phyloP scores from a whole-genome alignment of 371 early-diverging fungal genomes.

The Mucor indicus region DNA sequence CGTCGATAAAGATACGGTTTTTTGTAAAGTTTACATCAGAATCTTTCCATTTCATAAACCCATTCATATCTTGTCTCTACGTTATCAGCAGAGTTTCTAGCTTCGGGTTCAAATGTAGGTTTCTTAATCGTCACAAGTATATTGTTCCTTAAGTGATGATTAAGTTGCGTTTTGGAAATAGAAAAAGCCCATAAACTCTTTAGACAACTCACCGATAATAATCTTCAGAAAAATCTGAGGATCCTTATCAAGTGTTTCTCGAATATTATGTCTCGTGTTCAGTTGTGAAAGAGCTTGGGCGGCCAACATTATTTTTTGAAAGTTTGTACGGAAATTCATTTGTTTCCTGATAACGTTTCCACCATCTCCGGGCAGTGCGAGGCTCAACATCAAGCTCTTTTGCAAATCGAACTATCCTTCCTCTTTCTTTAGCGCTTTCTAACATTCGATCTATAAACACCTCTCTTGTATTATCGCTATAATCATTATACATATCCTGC shows the following conservation, averaged over 20 bases:
- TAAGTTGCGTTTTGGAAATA: conserved; percentile 4
- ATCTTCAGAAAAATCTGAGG: conserved; percentile 7
- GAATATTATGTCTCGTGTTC: conserved; percentile 8
- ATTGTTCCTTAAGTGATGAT: too few species aligned
- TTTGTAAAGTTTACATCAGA: conserved; percentile 5
- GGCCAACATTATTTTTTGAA: conserved; percentile 11
- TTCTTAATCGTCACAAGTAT: conserved; percentile 2
- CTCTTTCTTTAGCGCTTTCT: conserved; percentile 10
- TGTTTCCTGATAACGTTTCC: conserved; percentile 9
- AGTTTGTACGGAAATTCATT: conserved; percentile 8
- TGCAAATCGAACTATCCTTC: conserved; percentile 1
- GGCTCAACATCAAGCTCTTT: conserved; percentile 7
- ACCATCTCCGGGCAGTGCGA: conserved; percentile 9
- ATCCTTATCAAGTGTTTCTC: conserved; percentile 10
- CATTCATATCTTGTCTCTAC: conserved; percentile 11
- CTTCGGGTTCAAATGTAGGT: not conserved
- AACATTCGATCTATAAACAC: conserved; percentile 12
- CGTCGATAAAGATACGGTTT: conserved; percentile 8
- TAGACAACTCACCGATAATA: not conserved
- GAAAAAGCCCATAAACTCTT: conserved; percentile 6
- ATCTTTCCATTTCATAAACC: conserved; percentile 5
- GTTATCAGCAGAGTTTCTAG: conserved; percentile 1
- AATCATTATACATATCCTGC: conserved; percentile 11
- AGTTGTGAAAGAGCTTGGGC: conserved; percentile 7
- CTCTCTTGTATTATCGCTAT: conserved; percentile 13